Percentiles rank a stretch among this genome's conserved stretches.
These are phyloP conservation scores for Phytophthora sojae DNA, from an alignment of 352 stramenopile species.

Conservation along the genomic window DNA sequence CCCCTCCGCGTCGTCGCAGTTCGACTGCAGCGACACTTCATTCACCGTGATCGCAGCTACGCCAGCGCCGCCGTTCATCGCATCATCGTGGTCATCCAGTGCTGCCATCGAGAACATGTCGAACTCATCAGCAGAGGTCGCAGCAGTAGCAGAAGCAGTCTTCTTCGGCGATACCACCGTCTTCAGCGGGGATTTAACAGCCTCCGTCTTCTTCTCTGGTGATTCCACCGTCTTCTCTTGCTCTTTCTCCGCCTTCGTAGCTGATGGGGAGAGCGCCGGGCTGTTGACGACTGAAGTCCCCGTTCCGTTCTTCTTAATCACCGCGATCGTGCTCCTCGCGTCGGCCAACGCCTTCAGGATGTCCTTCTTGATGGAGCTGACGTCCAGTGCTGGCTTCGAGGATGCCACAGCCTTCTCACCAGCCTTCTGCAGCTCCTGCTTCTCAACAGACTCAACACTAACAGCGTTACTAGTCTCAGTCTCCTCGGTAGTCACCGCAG, in stretches of 20 bases:
- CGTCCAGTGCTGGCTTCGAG: conserved; percentile 50
- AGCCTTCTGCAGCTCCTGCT: conserved; percentile 10
- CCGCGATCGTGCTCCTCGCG: conserved; percentile 76
- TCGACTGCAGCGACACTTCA: conserved; percentile 70
- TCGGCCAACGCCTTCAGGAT: conserved; percentile 83
- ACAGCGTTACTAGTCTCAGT: conserved; percentile 11
- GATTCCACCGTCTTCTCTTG: conserved; percentile 14
- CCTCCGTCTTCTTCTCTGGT: conserved; percentile 6
- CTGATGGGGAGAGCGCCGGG: background rate
- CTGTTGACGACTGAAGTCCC: conserved; percentile 9
- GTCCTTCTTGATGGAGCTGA: conserved; percentile 81
- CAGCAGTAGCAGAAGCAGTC: background rate
- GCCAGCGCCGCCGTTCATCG: conserved; percentile 33
- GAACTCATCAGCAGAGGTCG: conserved; percentile 65
- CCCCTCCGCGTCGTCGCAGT: conserved; percentile 97
- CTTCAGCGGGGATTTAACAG: conserved; percentile 6
- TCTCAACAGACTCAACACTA: conserved; percentile 15
- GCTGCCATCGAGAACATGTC: conserved; percentile 91
- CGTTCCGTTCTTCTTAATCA: conserved; percentile 57
- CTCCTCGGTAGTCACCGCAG: conserved; percentile 8
- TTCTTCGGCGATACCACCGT: conserved; percentile 25
- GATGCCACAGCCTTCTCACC: background rate
- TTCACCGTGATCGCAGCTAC: conserved; percentile 51
- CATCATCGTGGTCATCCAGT: conserved; percentile 62
- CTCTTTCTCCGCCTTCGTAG: conserved; percentile 4